Base-by-base conservation (phyloP, 2,329 filamentous ascomycete genomes). In the Paecilomyces formosus region DNA sequence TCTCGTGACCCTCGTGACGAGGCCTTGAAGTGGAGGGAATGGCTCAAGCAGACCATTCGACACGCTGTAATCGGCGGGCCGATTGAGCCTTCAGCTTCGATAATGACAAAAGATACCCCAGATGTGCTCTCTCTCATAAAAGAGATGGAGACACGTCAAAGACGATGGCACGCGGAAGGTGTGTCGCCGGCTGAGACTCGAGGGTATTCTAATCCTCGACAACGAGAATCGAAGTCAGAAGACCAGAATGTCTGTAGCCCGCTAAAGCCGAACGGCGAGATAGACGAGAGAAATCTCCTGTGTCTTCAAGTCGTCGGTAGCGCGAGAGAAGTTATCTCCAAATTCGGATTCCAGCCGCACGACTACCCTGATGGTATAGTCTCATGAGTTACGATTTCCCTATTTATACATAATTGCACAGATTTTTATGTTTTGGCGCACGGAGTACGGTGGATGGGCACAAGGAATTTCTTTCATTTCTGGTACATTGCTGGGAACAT, bases 71-170 rank as follows among this genome's bases (percentile, higher is more conserved):
- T 74, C 54, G 74, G 74, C n/a, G 68, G 68, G 2, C 58, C 61
- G 6, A 61, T 65, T 24, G 66, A 68, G 24, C 61, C 65, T 6
- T 64, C 60, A 6, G 63, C 68, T 8, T 56, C 59, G 21, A 63
- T 58, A 11, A 63, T 60, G 35, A 75, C 70, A 63, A 68, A 69
- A 9, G 65, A 66, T 55, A 67, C 65, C 51, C 76, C 72, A 7
- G 71, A 66, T 51, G 58, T 79, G 1, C 61, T 76, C 5, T 67
- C 69, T 8, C 68, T 78, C 15, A 69, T 77, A 33, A 65, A 69
- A 52, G 74, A 76, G 55, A 66, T 79, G 57, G 76, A 78, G 54
- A 62, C 70, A 31, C 74, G 77, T 13, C 77, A 79, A 60, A 72
- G 71, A 18, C 68, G 66, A 58, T 77, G 74, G 73, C 77, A 79